Evolutionary conservation across 2,329 filamentous ascomycete species (phyloP).

Genomic region (Ophiostoma ips): DNA sequence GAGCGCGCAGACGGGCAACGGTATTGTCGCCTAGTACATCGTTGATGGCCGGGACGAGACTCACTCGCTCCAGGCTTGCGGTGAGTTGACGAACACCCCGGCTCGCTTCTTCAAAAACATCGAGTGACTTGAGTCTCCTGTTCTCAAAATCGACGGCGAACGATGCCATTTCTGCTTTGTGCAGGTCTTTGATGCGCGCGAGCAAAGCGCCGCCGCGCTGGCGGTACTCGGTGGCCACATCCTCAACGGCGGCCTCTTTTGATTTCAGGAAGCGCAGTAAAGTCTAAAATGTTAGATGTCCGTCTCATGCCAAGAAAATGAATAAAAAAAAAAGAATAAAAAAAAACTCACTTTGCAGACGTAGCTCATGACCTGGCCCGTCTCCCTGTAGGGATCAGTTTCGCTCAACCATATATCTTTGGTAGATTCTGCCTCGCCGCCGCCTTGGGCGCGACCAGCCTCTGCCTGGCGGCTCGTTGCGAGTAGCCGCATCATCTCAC

Average conservation of each 20-base stretch:
- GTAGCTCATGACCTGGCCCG: constrained; percentile 12
- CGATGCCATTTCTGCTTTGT: not conserved
- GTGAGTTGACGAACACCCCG: not conserved
- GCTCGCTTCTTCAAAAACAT: not conserved
- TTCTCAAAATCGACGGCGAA: not conserved
- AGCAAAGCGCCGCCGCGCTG: constrained; percentile 9
- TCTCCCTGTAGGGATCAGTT: constrained; percentile 11
- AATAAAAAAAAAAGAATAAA: not conserved
- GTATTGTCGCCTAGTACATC: constrained; percentile 2
- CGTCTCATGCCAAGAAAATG: not conserved
- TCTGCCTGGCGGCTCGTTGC: not conserved
- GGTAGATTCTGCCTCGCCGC: not conserved
- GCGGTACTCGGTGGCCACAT: constrained; percentile 11
- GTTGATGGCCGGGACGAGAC: constrained; percentile 4
- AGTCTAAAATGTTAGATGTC: constrained; percentile 3
- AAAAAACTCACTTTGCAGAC: constrained; percentile 10
- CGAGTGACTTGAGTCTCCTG: not conserved
- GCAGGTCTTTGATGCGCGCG: constrained; percentile 1
- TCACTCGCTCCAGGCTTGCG: not conserved
- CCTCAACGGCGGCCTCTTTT: constrained; percentile 12
- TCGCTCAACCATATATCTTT: constrained; percentile 10
- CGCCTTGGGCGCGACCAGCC: not conserved
- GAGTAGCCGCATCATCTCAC: constrained; percentile 9
- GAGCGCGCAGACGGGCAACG: not conserved
- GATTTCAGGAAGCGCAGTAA: constrained; percentile 13